These are phyloP conservation scores for Prunus mume DNA, from an alignment of 306 rosid genomes.

Conservation along the genomic window DNA sequence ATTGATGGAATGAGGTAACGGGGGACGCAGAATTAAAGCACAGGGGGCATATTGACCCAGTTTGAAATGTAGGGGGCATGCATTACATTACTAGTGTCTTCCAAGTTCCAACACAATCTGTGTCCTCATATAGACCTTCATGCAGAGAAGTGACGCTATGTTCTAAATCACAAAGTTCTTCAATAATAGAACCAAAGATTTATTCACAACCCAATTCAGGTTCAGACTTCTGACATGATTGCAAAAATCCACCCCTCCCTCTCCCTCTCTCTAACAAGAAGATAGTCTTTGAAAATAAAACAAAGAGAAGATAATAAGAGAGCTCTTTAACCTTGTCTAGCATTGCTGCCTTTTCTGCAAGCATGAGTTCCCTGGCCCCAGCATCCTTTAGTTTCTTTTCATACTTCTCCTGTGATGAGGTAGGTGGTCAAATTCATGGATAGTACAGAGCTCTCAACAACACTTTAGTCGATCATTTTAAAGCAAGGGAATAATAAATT, in stretches of 20 bases:
- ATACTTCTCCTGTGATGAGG: constrained; percentile 56
- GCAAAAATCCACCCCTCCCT: no score
- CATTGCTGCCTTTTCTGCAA: constrained; percentile 89
- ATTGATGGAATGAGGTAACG: no score
- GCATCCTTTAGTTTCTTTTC: constrained; percentile 90
- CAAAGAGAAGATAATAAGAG: constrained; percentile 5
- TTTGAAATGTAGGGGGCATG: neutral
- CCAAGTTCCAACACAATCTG: neutral
- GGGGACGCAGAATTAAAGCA: no score
- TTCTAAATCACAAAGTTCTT: neutral
- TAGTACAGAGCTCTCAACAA: constrained; percentile 23
- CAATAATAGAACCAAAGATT: neutral
- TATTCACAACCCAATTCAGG: no score
- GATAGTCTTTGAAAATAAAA: neutral
- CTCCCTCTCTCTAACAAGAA: neutral
- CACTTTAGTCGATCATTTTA: constrained; percentile 12
- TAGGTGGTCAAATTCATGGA: constrained; percentile 15
- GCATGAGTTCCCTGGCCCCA: constrained; percentile 82
- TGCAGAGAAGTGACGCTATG: neutral
- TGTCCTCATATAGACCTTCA: neutral
- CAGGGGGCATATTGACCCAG: no score
- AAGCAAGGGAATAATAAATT: constrained; percentile 6
- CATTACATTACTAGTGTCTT: neutral
- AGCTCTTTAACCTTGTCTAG: constrained; percentile 64
- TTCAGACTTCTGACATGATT: no score